A percentile compares a stretch with the other conserved stretches of the same genome.
These are phyloP conservation scores for Paraglomus occultum DNA, from an alignment of 192 early-diverging fungal species.

Conservation along the genomic window DNA sequence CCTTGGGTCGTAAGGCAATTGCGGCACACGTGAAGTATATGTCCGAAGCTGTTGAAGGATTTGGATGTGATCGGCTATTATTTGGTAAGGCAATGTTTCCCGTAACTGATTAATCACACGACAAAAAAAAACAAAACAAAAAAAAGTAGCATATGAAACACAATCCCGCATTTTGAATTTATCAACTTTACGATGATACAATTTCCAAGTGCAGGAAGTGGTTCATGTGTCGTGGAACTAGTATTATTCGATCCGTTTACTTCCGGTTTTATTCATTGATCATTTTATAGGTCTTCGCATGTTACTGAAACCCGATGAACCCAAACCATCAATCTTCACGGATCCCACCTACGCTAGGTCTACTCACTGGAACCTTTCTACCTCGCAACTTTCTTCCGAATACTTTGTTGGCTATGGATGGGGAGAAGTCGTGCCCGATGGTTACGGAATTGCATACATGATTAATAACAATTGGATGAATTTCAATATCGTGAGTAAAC, in stretches of 20 bases:
- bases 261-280: background rate
- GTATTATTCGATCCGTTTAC: background rate
- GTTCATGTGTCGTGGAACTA: too few species aligned
- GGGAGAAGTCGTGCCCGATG: conserved; percentile 84
- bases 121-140: too few species aligned
- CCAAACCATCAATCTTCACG: conserved; percentile 79
- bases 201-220: too few species aligned
- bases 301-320: conserved; percentile 67
- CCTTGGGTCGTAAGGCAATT: conserved; percentile 73
- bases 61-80: conserved; percentile 91
- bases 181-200: too few species aligned
- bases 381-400: conserved; percentile 88
- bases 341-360: conserved; percentile 82
- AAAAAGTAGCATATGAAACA: too few species aligned
- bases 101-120: background rate
- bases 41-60: conserved; percentile 72
- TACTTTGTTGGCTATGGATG: conserved; percentile 94
- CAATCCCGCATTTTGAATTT: too few species aligned
- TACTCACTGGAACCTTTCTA: conserved; percentile 89
- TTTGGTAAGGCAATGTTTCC: conserved; percentile 45
- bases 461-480: conserved; percentile 82
- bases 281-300: conserved; percentile 66
- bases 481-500: conserved; percentile 81
- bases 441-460: conserved; percentile 94
- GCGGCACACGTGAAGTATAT: conserved; percentile 79